Conservation (phyloP, 2,329 filamentous ascomycete genomes). For the Aureobasidium melanogenum region DNA sequence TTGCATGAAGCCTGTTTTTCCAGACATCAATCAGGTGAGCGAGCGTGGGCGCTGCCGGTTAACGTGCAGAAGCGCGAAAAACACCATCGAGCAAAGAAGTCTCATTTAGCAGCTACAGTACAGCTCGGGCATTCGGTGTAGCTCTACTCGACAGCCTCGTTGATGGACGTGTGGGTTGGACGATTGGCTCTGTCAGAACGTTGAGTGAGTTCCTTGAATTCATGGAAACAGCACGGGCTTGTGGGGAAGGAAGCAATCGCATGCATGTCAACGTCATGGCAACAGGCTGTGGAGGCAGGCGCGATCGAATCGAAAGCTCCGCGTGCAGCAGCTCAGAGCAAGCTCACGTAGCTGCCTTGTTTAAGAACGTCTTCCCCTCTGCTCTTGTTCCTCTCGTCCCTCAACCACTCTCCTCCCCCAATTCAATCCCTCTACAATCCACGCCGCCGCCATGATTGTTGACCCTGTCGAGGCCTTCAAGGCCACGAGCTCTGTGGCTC, state of each 20-base stretch:
- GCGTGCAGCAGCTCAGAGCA: not conserved
- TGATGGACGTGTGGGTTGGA: not conserved
- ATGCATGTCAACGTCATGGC: conserved; percentile 4
- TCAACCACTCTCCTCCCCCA: not conserved
- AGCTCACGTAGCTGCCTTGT: conserved; percentile 7
- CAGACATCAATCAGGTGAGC: conserved; percentile 8
- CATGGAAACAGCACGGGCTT: conserved; percentile 1
- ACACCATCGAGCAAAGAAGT: not conserved
- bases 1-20: conserved; percentile 9
- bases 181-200: not conserved
- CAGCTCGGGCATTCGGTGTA: not conserved
- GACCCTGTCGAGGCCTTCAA: conserved; percentile 35
- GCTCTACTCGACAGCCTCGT: not conserved
- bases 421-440: conserved; percentile 4
- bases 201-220: not conserved
- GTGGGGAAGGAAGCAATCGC: conserved; percentile 4
- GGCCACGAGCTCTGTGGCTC: conserved; percentile 18
- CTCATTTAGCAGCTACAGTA: not conserved
- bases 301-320: conserved; percentile 10
- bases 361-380: conserved; percentile 5
- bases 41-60: not conserved
- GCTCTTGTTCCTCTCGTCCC: not conserved
- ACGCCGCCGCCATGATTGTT: conserved; percentile 34
- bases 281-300: not conserved
- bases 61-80: not conserved